Evolutionary conservation across 345 rosid genomes (phyloP).

Genomic region (Linum lewisii): DNA sequence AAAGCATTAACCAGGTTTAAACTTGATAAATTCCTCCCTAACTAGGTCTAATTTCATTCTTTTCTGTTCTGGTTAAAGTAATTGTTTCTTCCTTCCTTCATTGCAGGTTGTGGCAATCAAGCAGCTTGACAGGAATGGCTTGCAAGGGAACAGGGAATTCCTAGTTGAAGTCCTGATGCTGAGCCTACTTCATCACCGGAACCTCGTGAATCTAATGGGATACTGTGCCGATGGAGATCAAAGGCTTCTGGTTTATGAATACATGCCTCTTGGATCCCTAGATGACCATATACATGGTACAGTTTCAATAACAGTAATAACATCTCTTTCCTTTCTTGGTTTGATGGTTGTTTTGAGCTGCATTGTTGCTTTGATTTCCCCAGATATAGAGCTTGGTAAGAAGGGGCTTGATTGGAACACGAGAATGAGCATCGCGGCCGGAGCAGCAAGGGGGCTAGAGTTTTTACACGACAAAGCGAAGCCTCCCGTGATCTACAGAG

Average conservation of each 20-base stretch:
- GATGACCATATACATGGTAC: conserved; percentile 6
- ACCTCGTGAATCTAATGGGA: conserved; percentile 5
- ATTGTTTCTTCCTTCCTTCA: too few relatives aligned
- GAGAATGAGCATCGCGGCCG: conserved; percentile 6
- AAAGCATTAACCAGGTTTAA: conserved; percentile 19
- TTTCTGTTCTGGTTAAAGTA: too few relatives aligned
- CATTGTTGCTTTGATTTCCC: neutral
- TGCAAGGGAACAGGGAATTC: conserved; percentile 6
- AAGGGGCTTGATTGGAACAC: conserved; percentile 5
- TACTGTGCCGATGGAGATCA: conserved; percentile 10
- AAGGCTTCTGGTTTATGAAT: conserved; percentile 8
- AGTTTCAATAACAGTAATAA: neutral
- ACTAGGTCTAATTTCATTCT: too few relatives aligned
- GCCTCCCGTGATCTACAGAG: conserved; percentile 6
- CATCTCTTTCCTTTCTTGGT: neutral
- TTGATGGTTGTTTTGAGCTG: too few relatives aligned
- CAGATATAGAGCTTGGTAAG: conserved; percentile 6
- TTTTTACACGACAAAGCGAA: conserved; percentile 4
- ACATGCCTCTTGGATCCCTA: conserved; percentile 5
- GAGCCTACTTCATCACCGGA: conserved; percentile 8
- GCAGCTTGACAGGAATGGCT: conserved; percentile 3
- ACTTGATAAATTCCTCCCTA: too few relatives aligned
- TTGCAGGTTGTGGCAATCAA: conserved; percentile 7
- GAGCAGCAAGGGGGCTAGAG: conserved; percentile 7
- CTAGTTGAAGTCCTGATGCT: conserved; percentile 4